Percentiles rank a stretch among this genome's conserved stretches.
Evolutionary conservation across 2,329 filamentous ascomycete genomes (phyloP).

Genomic region (Cladosporium sp.): DNA sequence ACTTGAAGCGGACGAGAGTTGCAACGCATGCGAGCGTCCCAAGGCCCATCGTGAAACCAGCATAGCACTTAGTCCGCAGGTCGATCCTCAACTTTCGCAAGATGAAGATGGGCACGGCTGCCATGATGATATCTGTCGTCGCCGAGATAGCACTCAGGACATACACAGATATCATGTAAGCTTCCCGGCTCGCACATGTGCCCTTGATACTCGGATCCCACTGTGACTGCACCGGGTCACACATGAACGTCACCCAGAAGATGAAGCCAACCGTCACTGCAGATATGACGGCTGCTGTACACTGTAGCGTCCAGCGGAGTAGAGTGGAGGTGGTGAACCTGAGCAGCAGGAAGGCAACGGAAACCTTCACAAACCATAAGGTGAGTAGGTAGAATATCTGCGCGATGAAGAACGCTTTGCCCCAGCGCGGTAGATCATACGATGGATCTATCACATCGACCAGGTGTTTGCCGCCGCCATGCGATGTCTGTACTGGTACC

Average conservation of each 20-base stretch:
- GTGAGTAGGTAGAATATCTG: constrained; percentile 3
- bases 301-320: not conserved
- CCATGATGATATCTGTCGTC: not conserved
- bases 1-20: constrained; percentile 1
- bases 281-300: not conserved
- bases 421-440: not conserved
- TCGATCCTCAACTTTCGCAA: not conserved
- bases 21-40: not conserved
- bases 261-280: not conserved
- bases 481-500: not conserved
- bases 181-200: not conserved
- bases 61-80: not conserved
- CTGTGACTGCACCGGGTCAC: not conserved
- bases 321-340: not conserved
- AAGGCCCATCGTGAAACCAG: not conserved
- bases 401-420: not conserved
- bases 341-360: not conserved
- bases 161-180: not conserved
- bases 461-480: not conserved
- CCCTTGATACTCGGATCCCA: not conserved
- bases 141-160: not conserved
- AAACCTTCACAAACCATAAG: not conserved
- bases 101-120: not conserved
- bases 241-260: not conserved
- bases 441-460: not conserved